Evolutionary conservation across 768 basidiomycete genomes (phyloP), one percentile per base, ranked within the genome.

Genomic region (Trametes elegans): DNA sequence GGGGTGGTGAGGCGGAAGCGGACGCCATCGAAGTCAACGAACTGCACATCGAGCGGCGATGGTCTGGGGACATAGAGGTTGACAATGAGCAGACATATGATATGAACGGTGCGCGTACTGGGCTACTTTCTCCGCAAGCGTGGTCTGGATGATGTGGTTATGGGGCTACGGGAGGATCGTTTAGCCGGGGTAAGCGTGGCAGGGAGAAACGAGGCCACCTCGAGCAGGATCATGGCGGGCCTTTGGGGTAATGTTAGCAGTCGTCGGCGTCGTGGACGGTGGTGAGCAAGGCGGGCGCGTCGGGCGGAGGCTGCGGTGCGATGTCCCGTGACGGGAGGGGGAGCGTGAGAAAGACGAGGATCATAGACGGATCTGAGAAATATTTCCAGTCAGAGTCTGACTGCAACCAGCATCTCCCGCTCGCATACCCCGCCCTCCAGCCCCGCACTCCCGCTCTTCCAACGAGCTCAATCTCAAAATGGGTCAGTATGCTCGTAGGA

Each of bases 21-120:
- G 49, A 98, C 94, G 44, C 93, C 89, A 69, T 99, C 97, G 63
- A 93, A 99, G 74, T 99, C 97, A 49, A 98, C 97, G 64, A 99
- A 99, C 53, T 91, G 83, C 52, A 98, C 88, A 75, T 99, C 97
- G 57, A 98, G 78, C 27, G 89, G 85, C 6, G 89, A 84, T 13
- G 96, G 93, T 70, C 95, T 99, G 48, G 1, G 7, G 27, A 60
- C 43, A 39, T 14, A 36, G 14, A 42, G 51, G 23, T 38, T 27
- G 46, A 24, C 18, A 18, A 49, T 10, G 31, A 26, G 54, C 24
- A 39, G 23, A 35, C 3, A 13, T n/a, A 58, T 62, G 63, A 10
- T 8, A 27, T 14, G 31, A 27, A 29, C 21, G 18, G 40, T 38
- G 47, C 24, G 70, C 83, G 64, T 68, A 95, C 96, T 93, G 96